Evolutionary conservation across 2,329 filamentous ascomycete genomes (phyloP), one percentile per base, ranked within the genome.

Genomic region (Gyromitra esculenta): DNA sequence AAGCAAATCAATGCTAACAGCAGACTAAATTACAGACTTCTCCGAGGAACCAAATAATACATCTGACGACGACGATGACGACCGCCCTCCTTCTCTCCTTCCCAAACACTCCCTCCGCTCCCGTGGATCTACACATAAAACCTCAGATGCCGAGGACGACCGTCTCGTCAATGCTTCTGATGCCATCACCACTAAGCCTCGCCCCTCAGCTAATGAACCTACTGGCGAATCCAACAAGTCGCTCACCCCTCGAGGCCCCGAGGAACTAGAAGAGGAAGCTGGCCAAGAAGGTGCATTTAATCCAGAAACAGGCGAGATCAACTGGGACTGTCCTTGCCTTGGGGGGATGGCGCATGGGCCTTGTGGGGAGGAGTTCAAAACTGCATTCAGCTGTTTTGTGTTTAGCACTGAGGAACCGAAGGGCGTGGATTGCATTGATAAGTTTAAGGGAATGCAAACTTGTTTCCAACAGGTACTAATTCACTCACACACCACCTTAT

Each of bases 361-460:
- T 69, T 99, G 96, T 83, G 96, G 96, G 62, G 93, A 96, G 83
- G 91, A 98, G 82, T 99, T 99, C 88, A 94, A 91, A 86, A 90
- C 91, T 31, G 96, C 96, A 0, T 99, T 99, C 82, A 97, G 94
- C 88, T 99, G 96, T 86, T 99, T 99, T 82, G 94, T 99, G n/a
- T 96, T 91, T 85, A 97, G 93, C 1, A 90, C 89, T 54, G 93
- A 97, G 83, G 96, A 99, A 83, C 94, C 94, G 45, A 99, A 99
- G 89, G 95, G 95, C 66, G 95, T 97, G 86, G 94, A 97, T 83
- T 97, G 94, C 85, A 96, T 97, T 82, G 94, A 97, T 37, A 97
- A 96, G 86, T 97, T 97, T 88, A 94, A 97, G 93, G 96, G 87
- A 60, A 99, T 99, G 96, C 96, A 98, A 86, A 91, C 95, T 82